phyloP scores from a whole-genome alignment of 2,329 filamentous ascomycete species.

The Trichophyton simii region DNA sequence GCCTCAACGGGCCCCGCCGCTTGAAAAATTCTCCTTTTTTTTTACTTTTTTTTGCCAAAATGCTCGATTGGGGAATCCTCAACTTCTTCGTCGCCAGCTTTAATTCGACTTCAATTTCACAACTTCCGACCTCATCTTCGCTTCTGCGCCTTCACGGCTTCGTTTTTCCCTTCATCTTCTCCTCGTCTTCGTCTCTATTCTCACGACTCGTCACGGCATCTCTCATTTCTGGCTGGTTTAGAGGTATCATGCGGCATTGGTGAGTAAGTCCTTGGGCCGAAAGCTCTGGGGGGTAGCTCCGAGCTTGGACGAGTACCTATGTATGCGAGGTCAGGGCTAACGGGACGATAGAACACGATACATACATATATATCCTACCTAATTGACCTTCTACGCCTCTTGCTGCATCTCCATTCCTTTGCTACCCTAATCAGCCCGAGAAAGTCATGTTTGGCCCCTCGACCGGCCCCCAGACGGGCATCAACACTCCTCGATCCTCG shows the following conservation, averaged over 20 bases:
- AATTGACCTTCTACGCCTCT: not conserved
- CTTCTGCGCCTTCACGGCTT: not conserved
- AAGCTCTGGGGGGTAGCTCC: not conserved
- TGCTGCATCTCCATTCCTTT: not conserved
- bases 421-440: not conserved
- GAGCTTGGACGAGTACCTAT: not conserved
- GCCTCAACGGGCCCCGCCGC: not conserved
- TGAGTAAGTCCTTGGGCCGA: not conserved
- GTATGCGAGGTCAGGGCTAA: not conserved
- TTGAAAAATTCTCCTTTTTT: slow-evolving; percentile 3
- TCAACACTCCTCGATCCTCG: slow-evolving; percentile 89
- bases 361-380: not conserved
- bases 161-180: not conserved
- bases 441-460: slow-evolving; percentile 58
- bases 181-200: not conserved
- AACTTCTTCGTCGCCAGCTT: not conserved
- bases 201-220: slow-evolving; percentile 5
- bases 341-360: not conserved
- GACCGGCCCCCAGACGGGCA: slow-evolving; percentile 82
- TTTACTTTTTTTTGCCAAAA: not conserved
- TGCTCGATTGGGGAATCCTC: not conserved
- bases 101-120: not conserved
- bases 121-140: not conserved
- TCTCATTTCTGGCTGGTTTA: not conserved
- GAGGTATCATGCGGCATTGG: slow-evolving; percentile 5